Evolutionary conservation across 2,329 filamentous ascomycete genomes (phyloP).

Genomic region (Epichloe hybrida): DNA sequence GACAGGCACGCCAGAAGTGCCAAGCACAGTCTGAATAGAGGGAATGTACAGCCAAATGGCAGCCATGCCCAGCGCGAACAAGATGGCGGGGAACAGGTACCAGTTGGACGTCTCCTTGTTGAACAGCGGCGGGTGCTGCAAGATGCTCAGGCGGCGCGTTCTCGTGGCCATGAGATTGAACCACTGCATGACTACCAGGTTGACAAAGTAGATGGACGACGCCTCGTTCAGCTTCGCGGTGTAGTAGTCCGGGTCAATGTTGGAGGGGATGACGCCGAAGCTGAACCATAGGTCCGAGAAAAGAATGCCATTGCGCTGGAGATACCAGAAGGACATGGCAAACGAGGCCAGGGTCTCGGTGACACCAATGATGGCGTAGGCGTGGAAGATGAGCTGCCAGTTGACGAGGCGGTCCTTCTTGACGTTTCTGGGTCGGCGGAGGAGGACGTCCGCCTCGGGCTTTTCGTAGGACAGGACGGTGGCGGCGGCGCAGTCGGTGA

Average conservation of each 20-base stretch:
- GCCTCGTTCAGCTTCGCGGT: constrained; percentile 45
- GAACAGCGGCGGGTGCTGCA: constrained; percentile 58
- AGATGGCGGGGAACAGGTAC: constrained; percentile 56
- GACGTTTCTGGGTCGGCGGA: constrained; percentile 52
- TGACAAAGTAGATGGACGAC: constrained; percentile 67
- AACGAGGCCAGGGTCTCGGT: constrained; percentile 47
- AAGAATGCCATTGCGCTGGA: constrained; percentile 46
- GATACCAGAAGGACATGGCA: constrained; percentile 54
- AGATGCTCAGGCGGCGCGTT: constrained; percentile 51
- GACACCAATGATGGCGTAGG: constrained; percentile 58
- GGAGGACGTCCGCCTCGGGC: constrained; percentile 61
- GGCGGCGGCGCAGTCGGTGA: constrained; percentile 63
- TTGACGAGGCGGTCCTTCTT: constrained; percentile 61
- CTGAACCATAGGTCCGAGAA: constrained; percentile 56
- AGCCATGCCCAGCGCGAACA: constrained; percentile 55
- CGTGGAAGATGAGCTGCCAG: constrained; percentile 57
- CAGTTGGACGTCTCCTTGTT: constrained; percentile 53
- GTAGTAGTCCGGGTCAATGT: constrained; percentile 40
- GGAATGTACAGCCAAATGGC: constrained; percentile 60
- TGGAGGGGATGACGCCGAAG: constrained; percentile 41
- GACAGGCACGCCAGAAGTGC: constrained; percentile 49
- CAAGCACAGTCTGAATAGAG: constrained; percentile 45
- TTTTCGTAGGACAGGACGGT: constrained; percentile 64
- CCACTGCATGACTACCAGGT: constrained; percentile 69
- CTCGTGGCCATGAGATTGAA: constrained; percentile 61